These are phyloP conservation scores for Bondarzewia mesenterica DNA, from an alignment of 1,284 basidiomycete genomes.

Conservation along the genomic window DNA sequence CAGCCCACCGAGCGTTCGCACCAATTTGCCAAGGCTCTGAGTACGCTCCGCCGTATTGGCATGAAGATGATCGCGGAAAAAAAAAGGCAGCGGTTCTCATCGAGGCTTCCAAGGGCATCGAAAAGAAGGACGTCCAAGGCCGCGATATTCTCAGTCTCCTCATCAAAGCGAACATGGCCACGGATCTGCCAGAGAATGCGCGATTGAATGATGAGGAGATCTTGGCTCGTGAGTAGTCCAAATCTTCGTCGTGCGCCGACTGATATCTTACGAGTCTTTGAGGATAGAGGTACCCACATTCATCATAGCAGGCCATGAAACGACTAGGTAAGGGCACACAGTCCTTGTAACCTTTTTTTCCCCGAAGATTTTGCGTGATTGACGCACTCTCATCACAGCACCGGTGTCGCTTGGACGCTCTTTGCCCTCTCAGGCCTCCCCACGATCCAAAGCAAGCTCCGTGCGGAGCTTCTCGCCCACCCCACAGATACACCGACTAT, in stretches of 20 bases:
- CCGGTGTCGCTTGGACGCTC: slow-evolving; percentile 48
- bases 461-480: slow-evolving; percentile 52
- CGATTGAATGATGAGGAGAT: slow-evolving; percentile 69
- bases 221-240: slow-evolving; percentile 51
- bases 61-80: slow-evolving; percentile 26
- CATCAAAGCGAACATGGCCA: slow-evolving; percentile 57
- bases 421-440: slow-evolving; percentile 51
- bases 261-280: neutral
- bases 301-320: slow-evolving; percentile 71
- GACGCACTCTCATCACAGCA: slow-evolving; percentile 9
- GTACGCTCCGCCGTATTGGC: slow-evolving; percentile 22
- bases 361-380: neutral
- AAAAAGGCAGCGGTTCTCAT: neutral
- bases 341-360: neutral
- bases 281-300: slow-evolving; percentile 49
- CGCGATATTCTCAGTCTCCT: slow-evolving; percentile 47
- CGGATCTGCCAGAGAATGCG: slow-evolving; percentile 47
- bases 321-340: slow-evolving; percentile 43
- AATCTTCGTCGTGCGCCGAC: neutral
- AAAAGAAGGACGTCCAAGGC: slow-evolving; percentile 22
- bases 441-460: slow-evolving; percentile 55
- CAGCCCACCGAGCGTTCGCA: slow-evolving; percentile 9
- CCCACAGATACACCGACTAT: slow-evolving; percentile 31
- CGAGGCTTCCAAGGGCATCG: slow-evolving; percentile 8
- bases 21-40: neutral